Conservation (phyloP, 495 filamentous ascomycete species). For the Penicillium macrosclerotiorum region DNA sequence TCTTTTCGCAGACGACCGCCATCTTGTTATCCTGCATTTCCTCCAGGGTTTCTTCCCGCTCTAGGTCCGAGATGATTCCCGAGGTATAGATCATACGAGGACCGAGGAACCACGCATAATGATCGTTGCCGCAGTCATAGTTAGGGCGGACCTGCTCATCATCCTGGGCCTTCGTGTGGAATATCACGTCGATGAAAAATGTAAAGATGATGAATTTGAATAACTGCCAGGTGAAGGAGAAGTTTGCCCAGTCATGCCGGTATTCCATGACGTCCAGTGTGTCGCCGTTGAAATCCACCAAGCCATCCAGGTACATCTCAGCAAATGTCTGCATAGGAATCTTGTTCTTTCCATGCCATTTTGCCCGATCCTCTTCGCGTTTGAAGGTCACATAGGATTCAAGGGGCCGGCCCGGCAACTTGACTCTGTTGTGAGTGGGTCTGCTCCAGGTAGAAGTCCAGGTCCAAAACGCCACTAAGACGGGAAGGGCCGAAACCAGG, state of each 20-base stretch:
- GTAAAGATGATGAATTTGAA: conserved; percentile 70
- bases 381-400: conserved; percentile 66
- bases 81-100: conserved; percentile 91
- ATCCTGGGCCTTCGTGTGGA: conserved; percentile 78
- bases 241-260: conserved; percentile 69
- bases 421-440: conserved; percentile 76
- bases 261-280: conserved; percentile 60
- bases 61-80: conserved; percentile 74
- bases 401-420: conserved; percentile 57
- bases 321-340: conserved; percentile 67
- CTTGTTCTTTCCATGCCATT: conserved; percentile 59
- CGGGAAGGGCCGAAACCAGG: conserved; percentile 60
- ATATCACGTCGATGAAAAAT: conserved; percentile 72
- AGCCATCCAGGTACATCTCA: conserved; percentile 64
- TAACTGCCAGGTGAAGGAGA: conserved; percentile 69
- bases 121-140: conserved; percentile 86
- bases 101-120: conserved; percentile 86
- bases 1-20: conserved; percentile 82
- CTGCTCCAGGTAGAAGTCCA: conserved; percentile 62
- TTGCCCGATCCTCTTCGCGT: conserved; percentile 52
- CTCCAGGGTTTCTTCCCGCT: conserved; percentile 74
- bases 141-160: conserved; percentile 86
- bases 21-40: conserved; percentile 90
- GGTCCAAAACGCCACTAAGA: conserved; percentile 72
- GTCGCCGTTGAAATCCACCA: conserved; percentile 66